A percentile compares a stretch with the other conserved stretches of the same genome.
Evolutionary conservation across 2,329 filamentous ascomycete species (phyloP).

Genomic region (Apiospora aurea): DNA sequence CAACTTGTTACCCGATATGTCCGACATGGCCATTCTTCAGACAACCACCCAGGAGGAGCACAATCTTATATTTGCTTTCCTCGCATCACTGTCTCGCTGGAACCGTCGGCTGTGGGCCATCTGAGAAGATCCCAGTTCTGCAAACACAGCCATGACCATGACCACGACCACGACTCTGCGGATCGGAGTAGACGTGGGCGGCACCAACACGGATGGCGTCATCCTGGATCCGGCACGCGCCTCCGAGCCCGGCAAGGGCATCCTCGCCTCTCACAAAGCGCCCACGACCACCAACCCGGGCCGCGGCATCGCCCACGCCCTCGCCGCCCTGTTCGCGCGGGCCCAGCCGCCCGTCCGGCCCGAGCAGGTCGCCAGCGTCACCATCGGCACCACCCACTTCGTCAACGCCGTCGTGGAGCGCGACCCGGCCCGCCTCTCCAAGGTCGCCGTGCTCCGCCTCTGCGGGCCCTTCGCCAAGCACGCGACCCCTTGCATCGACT

Average conservation of each 20-base stretch:
- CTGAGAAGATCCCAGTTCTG: neutral
- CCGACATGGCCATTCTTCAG: neutral
- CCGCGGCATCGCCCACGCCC: conserved; percentile 53
- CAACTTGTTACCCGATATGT: neutral
- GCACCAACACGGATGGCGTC: conserved; percentile 62
- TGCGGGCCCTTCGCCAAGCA: conserved; percentile 61
- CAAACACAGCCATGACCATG: conserved; percentile 27
- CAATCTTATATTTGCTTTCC: neutral
- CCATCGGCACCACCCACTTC: conserved; percentile 65
- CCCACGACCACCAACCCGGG: conserved; percentile 57
- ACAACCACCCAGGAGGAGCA: neutral
- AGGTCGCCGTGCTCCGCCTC: conserved; percentile 61
- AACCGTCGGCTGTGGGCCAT: neutral
- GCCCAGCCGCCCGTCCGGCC: conserved; percentile 35
- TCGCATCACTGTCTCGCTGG: too few species aligned
- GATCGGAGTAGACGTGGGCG: conserved; percentile 44
- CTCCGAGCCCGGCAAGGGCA: conserved; percentile 47
- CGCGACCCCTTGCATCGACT: conserved; percentile 59
- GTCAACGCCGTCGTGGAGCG: conserved; percentile 65
- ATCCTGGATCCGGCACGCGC: conserved; percentile 52
- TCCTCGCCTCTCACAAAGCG: conserved; percentile 58
- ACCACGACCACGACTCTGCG: conserved; percentile 34
- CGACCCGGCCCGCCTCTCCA: conserved; percentile 54
- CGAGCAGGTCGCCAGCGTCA: conserved; percentile 53
- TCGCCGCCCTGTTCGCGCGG: conserved; percentile 50